Evolutionary conservation across 495 filamentous ascomycete species (phyloP).

Genomic region (Penicillium nucicola): DNA sequence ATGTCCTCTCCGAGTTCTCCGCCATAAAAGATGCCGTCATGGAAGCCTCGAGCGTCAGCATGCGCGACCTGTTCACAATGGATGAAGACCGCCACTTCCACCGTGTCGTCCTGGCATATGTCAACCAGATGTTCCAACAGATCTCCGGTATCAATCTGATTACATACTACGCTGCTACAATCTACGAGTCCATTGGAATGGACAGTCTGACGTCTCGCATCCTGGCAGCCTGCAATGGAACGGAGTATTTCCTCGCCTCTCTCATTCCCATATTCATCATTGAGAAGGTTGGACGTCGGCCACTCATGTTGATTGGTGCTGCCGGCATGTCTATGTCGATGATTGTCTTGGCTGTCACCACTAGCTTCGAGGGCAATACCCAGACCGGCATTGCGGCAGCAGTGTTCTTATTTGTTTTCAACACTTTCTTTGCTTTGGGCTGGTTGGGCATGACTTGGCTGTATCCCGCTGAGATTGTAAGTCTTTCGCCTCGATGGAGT

Average conservation of each 20-base stretch:
- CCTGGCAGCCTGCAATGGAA: slow-evolving; percentile 67
- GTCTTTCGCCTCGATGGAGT: neutral
- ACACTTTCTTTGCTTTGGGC: slow-evolving; percentile 72
- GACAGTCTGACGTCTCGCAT: slow-evolving; percentile 58
- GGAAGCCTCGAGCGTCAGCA: slow-evolving; percentile 61
- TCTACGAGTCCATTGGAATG: slow-evolving; percentile 59
- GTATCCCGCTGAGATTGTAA: slow-evolving; percentile 68
- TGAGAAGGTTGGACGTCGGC: slow-evolving; percentile 63
- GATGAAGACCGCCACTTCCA: slow-evolving; percentile 72
- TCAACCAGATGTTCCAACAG: slow-evolving; percentile 78
- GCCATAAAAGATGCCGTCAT: slow-evolving; percentile 74
- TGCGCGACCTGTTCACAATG: slow-evolving; percentile 68
- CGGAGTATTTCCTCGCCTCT: slow-evolving; percentile 71
- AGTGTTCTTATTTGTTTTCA: slow-evolving; percentile 70
- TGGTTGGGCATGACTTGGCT: slow-evolving; percentile 78
- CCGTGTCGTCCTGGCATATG: slow-evolving; percentile 64
- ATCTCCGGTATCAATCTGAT: slow-evolving; percentile 74
- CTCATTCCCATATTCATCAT: slow-evolving; percentile 69
- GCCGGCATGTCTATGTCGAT: slow-evolving; percentile 66
- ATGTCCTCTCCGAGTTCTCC: slow-evolving; percentile 60
- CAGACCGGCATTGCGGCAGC: slow-evolving; percentile 50
- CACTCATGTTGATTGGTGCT: slow-evolving; percentile 69
- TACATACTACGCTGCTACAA: slow-evolving; percentile 67
- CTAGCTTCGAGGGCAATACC: slow-evolving; percentile 25
- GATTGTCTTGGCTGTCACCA: slow-evolving; percentile 59